phyloP scores from a whole-genome alignment of 2,329 filamentous ascomycete genomes.

The Aspergillus costaricaensis region DNA sequence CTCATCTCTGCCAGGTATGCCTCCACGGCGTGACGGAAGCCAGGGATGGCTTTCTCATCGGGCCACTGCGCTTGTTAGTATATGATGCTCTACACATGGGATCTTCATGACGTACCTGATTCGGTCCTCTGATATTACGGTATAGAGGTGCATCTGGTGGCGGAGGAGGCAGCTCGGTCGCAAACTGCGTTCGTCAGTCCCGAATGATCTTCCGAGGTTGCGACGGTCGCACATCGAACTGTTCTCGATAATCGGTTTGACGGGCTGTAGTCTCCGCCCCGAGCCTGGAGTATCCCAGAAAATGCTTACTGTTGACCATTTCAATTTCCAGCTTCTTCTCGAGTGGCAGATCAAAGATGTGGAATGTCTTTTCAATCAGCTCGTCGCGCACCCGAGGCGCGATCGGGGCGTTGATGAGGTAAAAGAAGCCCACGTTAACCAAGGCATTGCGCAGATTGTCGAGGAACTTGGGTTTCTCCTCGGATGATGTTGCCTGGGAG shows the following conservation, averaged over 20 bases:
- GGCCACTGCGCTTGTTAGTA: slow-evolving; percentile 32
- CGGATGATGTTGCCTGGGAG: slow-evolving; percentile 19
- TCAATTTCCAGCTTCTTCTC: slow-evolving; percentile 53
- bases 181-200: slow-evolving; percentile 28
- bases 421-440: slow-evolving; percentile 41
- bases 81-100: background rate
- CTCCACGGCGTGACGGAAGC: slow-evolving; percentile 35
- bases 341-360: slow-evolving; percentile 47
- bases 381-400: slow-evolving; percentile 22
- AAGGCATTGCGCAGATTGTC: slow-evolving; percentile 33
- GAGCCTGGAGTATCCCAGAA: slow-evolving; percentile 39
- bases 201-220: slow-evolving; percentile 18
- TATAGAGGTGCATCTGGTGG: slow-evolving; percentile 37
- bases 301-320: slow-evolving; percentile 45
- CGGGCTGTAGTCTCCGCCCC: slow-evolving; percentile 38
- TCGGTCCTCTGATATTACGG: slow-evolving; percentile 38
- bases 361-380: slow-evolving; percentile 42
- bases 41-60: slow-evolving; percentile 32
- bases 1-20: slow-evolving; percentile 32
- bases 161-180: slow-evolving; percentile 39
- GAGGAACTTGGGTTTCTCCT: slow-evolving; percentile 31
- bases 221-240: slow-evolving; percentile 35
- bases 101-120: slow-evolving; percentile 29
- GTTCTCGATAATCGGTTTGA: slow-evolving; percentile 38
- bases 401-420: slow-evolving; percentile 34